Percentiles rank a stretch among this genome's conserved stretches.
Conservation (phyloP, 2,329 filamentous ascomycete species). For the Leptosphaerulina australis region DNA sequence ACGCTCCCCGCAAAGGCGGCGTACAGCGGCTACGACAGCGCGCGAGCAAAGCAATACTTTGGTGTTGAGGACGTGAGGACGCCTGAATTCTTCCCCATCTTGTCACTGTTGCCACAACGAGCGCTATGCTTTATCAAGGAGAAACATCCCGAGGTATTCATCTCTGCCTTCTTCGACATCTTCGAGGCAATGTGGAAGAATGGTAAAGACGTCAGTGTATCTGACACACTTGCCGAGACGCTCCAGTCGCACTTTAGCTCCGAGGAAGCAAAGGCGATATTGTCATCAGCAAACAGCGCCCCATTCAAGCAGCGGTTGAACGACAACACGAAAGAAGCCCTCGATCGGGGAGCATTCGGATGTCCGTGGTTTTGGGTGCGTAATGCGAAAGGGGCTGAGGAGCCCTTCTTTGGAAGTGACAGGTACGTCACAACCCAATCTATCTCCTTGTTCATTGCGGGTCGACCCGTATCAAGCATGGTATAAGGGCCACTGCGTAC, state of each 20-base stretch:
- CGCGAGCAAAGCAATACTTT: conserved; percentile 60
- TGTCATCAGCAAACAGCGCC: conserved; percentile 58
- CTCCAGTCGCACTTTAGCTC: conserved; percentile 57
- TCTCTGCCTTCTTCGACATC: conserved; percentile 61
- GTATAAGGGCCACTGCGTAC: conserved; percentile 15
- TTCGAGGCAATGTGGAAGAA: conserved; percentile 68
- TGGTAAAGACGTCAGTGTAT: conserved; percentile 64
- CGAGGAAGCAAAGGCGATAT: conserved; percentile 61
- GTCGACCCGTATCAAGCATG: conserved; percentile 12
- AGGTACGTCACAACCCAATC: conserved; percentile 50
- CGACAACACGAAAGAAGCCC: conserved; percentile 64
- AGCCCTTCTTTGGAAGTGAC: conserved; percentile 81
- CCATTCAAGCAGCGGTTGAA: conserved; percentile 62
- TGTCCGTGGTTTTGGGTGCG: conserved; percentile 76
- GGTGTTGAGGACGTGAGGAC: conserved; percentile 50
- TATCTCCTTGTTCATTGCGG: conserved; percentile 3
- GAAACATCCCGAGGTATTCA: conserved; percentile 57
- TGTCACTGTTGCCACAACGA: conserved; percentile 66
- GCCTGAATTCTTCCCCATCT: conserved; percentile 60
- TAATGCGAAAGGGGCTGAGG: conserved; percentile 62
- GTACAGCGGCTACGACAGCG: conserved; percentile 60
- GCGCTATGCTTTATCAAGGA: conserved; percentile 70
- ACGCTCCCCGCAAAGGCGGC: conserved; percentile 68
- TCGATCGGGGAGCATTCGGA: conserved; percentile 74
- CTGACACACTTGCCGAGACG: conserved; percentile 57